phyloP scores from a whole-genome alignment of 2,329 filamentous ascomycete species.

The Penicillium sp. region DNA sequence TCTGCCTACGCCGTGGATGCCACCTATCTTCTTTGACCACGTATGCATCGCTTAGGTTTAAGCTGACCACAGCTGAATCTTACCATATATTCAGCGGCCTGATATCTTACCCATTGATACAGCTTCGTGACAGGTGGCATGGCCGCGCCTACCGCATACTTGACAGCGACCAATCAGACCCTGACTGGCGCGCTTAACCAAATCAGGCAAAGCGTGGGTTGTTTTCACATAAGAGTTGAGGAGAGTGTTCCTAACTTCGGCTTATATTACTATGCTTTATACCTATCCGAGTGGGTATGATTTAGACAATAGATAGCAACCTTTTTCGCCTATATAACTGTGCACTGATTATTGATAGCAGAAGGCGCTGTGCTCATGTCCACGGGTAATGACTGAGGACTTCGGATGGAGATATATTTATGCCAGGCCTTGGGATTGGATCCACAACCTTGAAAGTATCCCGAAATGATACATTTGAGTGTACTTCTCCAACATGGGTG shows the following conservation, averaged over 20 bases:
- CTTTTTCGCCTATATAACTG: too few relatives aligned
- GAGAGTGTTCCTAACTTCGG: background rate
- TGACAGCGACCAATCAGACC: background rate
- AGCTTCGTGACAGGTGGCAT: background rate
- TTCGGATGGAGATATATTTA: too few relatives aligned
- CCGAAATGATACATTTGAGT: too few relatives aligned
- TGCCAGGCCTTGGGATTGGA: too few relatives aligned
- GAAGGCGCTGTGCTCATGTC: too few relatives aligned
- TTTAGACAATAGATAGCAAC: too few relatives aligned
- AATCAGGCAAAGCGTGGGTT: background rate
- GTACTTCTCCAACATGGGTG: background rate
- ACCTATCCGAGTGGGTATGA: too few relatives aligned
- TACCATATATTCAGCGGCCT: background rate
- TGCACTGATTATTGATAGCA: too few relatives aligned
- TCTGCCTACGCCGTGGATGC: background rate
- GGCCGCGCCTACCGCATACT: background rate
- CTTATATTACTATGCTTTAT: too few relatives aligned
- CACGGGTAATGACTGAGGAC: too few relatives aligned
- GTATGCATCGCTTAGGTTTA: background rate
- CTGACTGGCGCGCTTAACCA: background rate
- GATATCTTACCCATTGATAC: background rate
- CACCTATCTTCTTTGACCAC: background rate
- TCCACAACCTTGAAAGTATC: too few relatives aligned
- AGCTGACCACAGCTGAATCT: background rate
- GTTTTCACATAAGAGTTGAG: background rate